phyloP scores from a whole-genome alignment of 441 rosid genomes.

The Eruca vesicaria region DNA sequence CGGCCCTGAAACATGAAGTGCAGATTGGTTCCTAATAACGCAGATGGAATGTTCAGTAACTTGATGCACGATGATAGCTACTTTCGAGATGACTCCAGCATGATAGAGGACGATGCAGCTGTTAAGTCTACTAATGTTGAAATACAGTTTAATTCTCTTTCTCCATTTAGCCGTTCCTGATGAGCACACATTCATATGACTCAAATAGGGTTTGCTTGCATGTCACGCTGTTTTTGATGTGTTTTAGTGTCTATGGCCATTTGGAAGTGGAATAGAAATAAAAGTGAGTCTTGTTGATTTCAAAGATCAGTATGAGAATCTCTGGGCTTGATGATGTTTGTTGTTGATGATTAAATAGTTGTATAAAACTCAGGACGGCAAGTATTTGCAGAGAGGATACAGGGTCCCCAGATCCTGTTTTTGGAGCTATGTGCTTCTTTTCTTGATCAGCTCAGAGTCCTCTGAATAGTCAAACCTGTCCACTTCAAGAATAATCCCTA shows the following conservation, averaged over 20 bases:
- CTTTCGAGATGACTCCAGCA: no score
- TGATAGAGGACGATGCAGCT: no score
- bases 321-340: no score
- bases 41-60: no score
- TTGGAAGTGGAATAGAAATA: neutral
- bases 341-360: neutral
- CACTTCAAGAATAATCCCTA: neutral
- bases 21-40: no score
- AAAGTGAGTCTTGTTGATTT: neutral
- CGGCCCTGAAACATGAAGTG: neutral
- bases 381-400: constrained; percentile 89
- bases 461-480: constrained; percentile 26
- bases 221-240: neutral
- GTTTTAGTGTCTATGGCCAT: neutral
- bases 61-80: neutral
- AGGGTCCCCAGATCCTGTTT: constrained; percentile 89
- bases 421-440: constrained; percentile 97
- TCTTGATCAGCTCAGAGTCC: constrained; percentile 93
- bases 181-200: no score
- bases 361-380: constrained; percentile 88
- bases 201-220: neutral
- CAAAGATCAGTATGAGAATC: neutral
- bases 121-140: no score
- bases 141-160: neutral
- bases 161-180: neutral